Conservation (phyloP, 148 eudicot genomes). For the Dianthus caryophyllus region DNA sequence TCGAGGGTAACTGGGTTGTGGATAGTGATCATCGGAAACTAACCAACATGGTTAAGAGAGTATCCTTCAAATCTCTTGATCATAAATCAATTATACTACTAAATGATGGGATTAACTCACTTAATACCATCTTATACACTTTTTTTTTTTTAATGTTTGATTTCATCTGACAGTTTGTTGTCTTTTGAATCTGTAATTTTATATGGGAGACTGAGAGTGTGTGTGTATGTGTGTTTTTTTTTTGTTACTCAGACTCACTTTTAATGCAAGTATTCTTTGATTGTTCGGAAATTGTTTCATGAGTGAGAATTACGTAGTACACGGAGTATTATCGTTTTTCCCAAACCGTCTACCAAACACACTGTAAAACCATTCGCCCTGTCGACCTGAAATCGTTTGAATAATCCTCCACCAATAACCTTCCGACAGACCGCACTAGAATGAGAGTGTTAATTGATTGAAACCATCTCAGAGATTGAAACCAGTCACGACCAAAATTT, state of each 20-base stretch:
- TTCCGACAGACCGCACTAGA: too few species aligned
- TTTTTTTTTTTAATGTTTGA: background rate
- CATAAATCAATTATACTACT: background rate
- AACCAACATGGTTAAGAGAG: background rate
- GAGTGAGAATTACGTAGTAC: too few species aligned
- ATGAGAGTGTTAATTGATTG: too few species aligned
- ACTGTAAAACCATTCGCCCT: too few species aligned
- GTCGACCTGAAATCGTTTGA: too few species aligned
- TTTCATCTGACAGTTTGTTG: background rate
- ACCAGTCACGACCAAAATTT: too few species aligned
- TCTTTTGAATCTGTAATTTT: background rate
- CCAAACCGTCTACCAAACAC: too few species aligned
- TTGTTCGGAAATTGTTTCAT: background rate
- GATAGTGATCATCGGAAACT: background rate
- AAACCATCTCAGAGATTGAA: too few species aligned
- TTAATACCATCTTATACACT: too few species aligned
- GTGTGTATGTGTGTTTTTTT: background rate
- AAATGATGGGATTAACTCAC: background rate
- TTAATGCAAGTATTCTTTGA: conserved; percentile 1
- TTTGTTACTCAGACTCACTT: background rate
- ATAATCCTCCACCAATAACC: too few species aligned
- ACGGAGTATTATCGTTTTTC: too few species aligned
- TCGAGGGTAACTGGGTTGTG: background rate
- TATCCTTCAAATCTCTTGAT: background rate
- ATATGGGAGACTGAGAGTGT: background rate